Evolutionary conservation across 2,329 filamentous ascomycete genomes (phyloP), one percentile per base, ranked within the genome.

Genomic region (Kalmusia sp.): DNA sequence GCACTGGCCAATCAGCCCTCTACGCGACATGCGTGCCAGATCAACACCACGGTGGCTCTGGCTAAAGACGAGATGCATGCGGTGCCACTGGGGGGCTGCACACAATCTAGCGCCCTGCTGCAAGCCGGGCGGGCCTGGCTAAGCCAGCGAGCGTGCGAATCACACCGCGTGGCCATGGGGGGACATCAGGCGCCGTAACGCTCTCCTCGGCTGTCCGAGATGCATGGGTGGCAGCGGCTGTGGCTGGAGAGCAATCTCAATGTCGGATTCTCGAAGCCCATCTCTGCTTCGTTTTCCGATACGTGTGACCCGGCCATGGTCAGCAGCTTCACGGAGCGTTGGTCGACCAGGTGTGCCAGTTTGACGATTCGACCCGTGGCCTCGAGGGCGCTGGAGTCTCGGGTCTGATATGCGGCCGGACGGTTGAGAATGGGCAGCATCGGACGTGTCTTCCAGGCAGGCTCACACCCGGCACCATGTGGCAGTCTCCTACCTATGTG

Each of bases 131-230:
- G 19, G 22, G 7, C 2, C 24, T 14, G 27, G 28, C 31, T 9
- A 12, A 5, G 11, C 24, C 19, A 38, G 35, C 35, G 15, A 24
- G 35, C 3, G n/a, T 12, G 38, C 38, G 24, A 25, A 40, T 19
- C 14, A 17, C n/a, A n/a, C n/a, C n/a, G n/a, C n/a, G n/a, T n/a
- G n/a, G n/a, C n/a, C n/a, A n/a, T n/a, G n/a, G n/a, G n/a, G 30
- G 30, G 48, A 54, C 39, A 51, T 55, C 59, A 62, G 57, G 58
- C 61, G 59, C 54, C 41, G 39, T 37, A 51, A 47, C 56, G 51
- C 52, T 52, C 58, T 61, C 52, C 54, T 40, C 48, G 30, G 50
- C 50, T 58, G 57, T 47, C 15, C 27, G 31, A 28, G 34, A 17
- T 31, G 35, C 35, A 38, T 21, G 43, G 30, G 43, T 24, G 30